Evolutionary conservation across 306 rosid genomes (phyloP).

Genomic region (Leucaena leucocephala): DNA sequence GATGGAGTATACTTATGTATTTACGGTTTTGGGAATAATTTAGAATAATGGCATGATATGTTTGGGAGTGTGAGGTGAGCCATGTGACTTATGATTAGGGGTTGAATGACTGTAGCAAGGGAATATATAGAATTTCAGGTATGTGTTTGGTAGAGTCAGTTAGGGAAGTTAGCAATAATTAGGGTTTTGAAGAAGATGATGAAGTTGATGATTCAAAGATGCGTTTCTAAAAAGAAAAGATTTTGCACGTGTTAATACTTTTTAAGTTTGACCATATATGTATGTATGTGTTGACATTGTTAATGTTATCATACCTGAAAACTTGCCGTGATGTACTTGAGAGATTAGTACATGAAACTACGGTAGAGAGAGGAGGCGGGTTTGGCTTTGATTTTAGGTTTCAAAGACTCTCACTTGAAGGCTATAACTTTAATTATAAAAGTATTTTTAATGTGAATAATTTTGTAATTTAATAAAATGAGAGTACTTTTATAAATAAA

Average conservation of each 20-base stretch:
- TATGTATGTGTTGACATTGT: not conserved
- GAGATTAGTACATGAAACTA: no score
- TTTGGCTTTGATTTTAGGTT: no score
- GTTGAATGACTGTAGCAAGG: not conserved
- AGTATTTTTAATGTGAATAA: no score
- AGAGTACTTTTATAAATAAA: no score
- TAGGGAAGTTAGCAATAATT: slow-evolving; percentile 41
- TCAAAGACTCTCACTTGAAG: no score
- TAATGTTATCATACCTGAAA: slow-evolving; percentile 7
- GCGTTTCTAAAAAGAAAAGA: slow-evolving; percentile 29
- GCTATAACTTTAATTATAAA: no score
- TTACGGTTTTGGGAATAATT: no score
- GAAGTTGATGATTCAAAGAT: not conserved
- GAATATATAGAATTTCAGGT: not conserved
- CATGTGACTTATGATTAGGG: not conserved
- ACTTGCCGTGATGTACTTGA: slow-evolving; percentile 37
- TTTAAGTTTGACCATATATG: not conserved
- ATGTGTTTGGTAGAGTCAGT: slow-evolving; percentile 22
- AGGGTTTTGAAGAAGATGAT: slow-evolving; percentile 27
- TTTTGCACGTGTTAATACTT: not conserved
- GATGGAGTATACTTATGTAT: no score
- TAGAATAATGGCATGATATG: no score
- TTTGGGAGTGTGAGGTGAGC: not conserved
- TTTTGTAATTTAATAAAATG: no score
- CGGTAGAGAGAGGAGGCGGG: no score